Conservation (phyloP, 2,329 filamentous ascomycete species). For the Berkeleyomyces rouxiae region DNA sequence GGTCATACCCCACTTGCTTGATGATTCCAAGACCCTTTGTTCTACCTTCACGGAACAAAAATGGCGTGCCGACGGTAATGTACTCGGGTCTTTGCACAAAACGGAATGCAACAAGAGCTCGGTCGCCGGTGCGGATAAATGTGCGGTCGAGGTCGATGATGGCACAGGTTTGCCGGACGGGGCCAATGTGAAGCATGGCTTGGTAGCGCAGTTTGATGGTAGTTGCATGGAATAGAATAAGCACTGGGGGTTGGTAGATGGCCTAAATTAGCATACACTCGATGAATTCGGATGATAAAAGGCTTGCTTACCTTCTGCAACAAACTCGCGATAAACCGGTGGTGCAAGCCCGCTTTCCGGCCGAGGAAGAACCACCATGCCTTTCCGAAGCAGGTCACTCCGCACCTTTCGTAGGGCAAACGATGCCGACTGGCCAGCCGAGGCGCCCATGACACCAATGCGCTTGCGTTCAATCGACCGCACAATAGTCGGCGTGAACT, state of each 20-base stretch:
- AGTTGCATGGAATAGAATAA: conserved; percentile 89
- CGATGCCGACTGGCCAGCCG: conserved; percentile 80
- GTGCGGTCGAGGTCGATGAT: conserved; percentile 97
- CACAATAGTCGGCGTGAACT: conserved; percentile 74
- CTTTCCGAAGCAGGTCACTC: conserved; percentile 86
- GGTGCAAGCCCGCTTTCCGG: conserved; percentile 46
- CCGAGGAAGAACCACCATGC: conserved; percentile 90
- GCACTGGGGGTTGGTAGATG: conserved; percentile 33
- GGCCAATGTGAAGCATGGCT: conserved; percentile 93
- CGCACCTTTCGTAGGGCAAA: conserved; percentile 80
- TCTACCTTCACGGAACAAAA: conserved; percentile 83
- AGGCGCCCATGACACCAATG: conserved; percentile 71
- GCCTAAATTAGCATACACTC: background rate
- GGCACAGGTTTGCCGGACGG: conserved; percentile 85
- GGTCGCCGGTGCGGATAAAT: conserved; percentile 83
- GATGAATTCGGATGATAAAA: background rate
- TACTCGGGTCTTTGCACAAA: conserved; percentile 94
- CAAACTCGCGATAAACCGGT: conserved; percentile 59
- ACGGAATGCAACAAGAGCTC: conserved; percentile 84
- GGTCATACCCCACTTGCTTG: conserved; percentile 77
- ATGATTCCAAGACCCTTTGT: conserved; percentile 95
- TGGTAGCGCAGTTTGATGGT: conserved; percentile 96
- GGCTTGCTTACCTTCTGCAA: conserved; percentile 48
- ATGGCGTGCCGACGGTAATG: conserved; percentile 67
- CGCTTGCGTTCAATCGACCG: conserved; percentile 90